A percentile compares a stretch with the other conserved stretches of the same genome.
phyloP scores from a whole-genome alignment of 2,329 filamentous ascomycete species.

The Paecilomyces niveus region DNA sequence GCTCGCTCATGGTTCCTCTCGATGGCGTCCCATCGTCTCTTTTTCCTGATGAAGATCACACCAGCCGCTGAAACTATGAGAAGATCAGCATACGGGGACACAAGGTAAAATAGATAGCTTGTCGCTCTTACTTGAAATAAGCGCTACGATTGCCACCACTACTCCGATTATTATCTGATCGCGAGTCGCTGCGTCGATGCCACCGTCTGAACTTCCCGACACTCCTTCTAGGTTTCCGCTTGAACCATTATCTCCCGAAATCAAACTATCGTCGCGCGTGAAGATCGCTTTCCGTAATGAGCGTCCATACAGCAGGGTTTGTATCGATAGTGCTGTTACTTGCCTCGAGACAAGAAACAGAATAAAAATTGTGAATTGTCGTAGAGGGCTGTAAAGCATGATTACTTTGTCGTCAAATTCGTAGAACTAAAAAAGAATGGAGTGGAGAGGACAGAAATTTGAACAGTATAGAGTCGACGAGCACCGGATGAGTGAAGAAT shows the following conservation, averaged over 20 bases:
- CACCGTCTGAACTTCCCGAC: slow-evolving; percentile 2
- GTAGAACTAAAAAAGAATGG: neutral
- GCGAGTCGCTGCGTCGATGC: slow-evolving; percentile 4
- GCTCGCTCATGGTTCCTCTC: neutral
- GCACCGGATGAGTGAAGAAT: neutral
- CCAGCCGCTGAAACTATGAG: slow-evolving; percentile 11
- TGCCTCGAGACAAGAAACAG: neutral
- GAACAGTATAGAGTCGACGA: neutral
- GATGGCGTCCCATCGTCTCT: neutral
- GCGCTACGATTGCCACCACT: slow-evolving; percentile 18
- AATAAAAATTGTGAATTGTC: neutral
- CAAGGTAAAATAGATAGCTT: neutral
- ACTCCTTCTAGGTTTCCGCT: slow-evolving; percentile 6
- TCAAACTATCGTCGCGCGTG: neutral
- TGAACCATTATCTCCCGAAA: neutral
- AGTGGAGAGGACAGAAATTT: neutral
- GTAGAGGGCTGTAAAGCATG: neutral
- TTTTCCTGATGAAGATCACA: neutral
- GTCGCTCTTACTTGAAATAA: slow-evolving; percentile 16
- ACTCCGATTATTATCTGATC: slow-evolving; percentile 20
- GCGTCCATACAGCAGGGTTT: neutral
- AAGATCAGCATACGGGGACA: neutral
- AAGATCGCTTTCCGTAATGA: neutral
- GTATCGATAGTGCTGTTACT: neutral
- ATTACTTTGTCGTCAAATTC: neutral